Base-by-base conservation (phyloP, 306 rosid species). In the Sophora flavescens region DNA sequence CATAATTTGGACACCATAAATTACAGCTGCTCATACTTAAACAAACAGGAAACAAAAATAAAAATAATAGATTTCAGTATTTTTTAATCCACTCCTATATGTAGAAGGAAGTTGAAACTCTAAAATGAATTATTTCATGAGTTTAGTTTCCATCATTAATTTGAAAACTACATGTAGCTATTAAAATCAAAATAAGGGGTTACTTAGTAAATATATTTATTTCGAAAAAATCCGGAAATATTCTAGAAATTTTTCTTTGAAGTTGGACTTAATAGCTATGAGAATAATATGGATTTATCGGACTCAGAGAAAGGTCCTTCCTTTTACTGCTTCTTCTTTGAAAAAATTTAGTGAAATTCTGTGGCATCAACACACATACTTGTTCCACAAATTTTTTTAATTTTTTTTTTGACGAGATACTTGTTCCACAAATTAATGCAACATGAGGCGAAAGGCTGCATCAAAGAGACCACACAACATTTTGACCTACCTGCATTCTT, bases 401-500 rank as follows among this genome's bases (percentile, higher is more conserved):
- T n/a, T n/a, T n/a, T n/a, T n/a, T n/a, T n/a, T n/a, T n/a, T n/a
- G n/a, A n/a, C n/a, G n/a, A n/a, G n/a, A 22, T 63, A 8, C 51
- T 38, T 50, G 50, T 53, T 39, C 13, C 45, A 42, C 39, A 35
- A 75, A 48, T 13, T 59, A 75, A 69, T 39, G 60, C 57, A 61
- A 69, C 73, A 41, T 44, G 73, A 62, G 74, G 75, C 28, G 13
- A 68, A 52, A 35, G 58, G 59, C 47, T 28, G n/a, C 36, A 15
- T 11, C 7, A 35, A 38, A 45, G 60, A 51, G 63, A 67, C n/a
- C 11, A 76, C 8, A 54, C 7, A 54, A 12, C 0, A 42, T 68
- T 48, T 59, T n/a, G 11, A 6, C 73, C 69, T 74, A 91, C 98
- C 87, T 86, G 92, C 90, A 91, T 59, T 81, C 87, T 57, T 82